Conservation (phyloP, 306 rosid species). For the Abrus pulchellus region DNA sequence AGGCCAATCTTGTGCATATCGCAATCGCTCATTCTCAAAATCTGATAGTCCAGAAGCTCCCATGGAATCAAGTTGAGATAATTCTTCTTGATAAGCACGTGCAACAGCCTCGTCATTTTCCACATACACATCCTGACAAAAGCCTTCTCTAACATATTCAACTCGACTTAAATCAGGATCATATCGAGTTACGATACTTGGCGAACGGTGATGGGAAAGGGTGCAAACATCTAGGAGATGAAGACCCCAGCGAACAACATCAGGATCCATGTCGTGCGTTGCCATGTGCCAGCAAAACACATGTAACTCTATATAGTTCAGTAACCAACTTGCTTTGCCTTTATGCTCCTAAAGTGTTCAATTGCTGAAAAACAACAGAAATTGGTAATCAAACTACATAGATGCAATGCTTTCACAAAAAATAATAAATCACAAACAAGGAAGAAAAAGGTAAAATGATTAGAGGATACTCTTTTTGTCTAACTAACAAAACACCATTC, state of each 20-base stretch:
- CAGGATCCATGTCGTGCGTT: slow-evolving; percentile 76
- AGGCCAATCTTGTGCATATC: slow-evolving; percentile 77
- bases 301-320: slow-evolving; percentile 45
- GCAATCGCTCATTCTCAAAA: slow-evolving; percentile 57
- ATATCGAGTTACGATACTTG: slow-evolving; percentile 60
- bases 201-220: slow-evolving; percentile 61
- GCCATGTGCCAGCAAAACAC: slow-evolving; percentile 52
- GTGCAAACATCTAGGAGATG: slow-evolving; percentile 90
- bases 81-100: slow-evolving; percentile 85
- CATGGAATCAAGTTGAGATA: slow-evolving; percentile 64
- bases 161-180: slow-evolving; percentile 72
- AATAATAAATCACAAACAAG: background rate
- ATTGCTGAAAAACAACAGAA: slow-evolving; percentile 48
- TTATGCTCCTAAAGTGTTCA: slow-evolving; percentile 37
- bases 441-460: background rate
- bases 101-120: slow-evolving; percentile 94
- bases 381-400: background rate
- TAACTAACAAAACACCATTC: slow-evolving; percentile 28
- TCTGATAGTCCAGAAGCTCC: slow-evolving; percentile 60
- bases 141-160: slow-evolving; percentile 81
- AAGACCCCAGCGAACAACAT: slow-evolving; percentile 88
- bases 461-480: background rate
- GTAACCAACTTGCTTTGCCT: slow-evolving; percentile 41
- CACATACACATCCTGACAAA: slow-evolving; percentile 59
- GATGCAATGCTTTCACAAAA: background rate